phyloP scores from a whole-genome alignment of 1,139 yeast genomes.

The Suhomyces bokatorum region DNA sequence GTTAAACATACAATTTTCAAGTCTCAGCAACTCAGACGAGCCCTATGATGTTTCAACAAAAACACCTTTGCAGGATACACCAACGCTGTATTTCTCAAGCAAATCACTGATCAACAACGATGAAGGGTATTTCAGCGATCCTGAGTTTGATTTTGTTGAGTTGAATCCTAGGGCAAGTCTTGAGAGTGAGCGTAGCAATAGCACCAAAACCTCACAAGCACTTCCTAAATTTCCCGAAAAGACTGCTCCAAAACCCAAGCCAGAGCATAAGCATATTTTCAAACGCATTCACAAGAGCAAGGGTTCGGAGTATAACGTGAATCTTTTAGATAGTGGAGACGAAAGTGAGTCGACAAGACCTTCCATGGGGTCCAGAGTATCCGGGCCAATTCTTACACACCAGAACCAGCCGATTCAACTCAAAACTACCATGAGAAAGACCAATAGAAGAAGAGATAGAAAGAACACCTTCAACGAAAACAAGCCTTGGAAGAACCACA shows the following conservation, averaged over 20 bases:
- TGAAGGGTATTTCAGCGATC: constrained; percentile 12
- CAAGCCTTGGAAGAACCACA: constrained; percentile 94
- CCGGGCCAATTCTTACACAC: constrained; percentile 13
- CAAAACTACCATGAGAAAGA: constrained; percentile 69
- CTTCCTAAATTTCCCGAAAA: constrained; percentile 20
- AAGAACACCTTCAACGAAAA: constrained; percentile 72
- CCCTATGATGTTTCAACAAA: not conserved
- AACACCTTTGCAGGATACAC: constrained; percentile 1
- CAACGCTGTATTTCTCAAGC: constrained; percentile 4
- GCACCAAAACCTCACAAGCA: constrained; percentile 7
- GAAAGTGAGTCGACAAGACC: constrained; percentile 14
- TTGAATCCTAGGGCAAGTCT: constrained; percentile 5
- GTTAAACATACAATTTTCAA: constrained; percentile 2
- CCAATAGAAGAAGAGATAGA: constrained; percentile 42
- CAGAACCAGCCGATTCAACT: constrained; percentile 41
- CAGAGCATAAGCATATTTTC: constrained; percentile 14
- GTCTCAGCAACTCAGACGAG: not conserved
- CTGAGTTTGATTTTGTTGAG: constrained; percentile 10
- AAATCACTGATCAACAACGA: constrained; percentile 16
- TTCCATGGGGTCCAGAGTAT: constrained; percentile 4
- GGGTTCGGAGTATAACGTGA: constrained; percentile 19
- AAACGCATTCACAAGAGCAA: constrained; percentile 18
- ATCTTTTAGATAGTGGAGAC: constrained; percentile 18
- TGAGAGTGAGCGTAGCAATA: constrained; percentile 9
- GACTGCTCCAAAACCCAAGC: constrained; percentile 3